These are phyloP conservation scores for Ogataea zsoltii DNA, from an alignment of 805 yeast species.

Conservation along the genomic window DNA sequence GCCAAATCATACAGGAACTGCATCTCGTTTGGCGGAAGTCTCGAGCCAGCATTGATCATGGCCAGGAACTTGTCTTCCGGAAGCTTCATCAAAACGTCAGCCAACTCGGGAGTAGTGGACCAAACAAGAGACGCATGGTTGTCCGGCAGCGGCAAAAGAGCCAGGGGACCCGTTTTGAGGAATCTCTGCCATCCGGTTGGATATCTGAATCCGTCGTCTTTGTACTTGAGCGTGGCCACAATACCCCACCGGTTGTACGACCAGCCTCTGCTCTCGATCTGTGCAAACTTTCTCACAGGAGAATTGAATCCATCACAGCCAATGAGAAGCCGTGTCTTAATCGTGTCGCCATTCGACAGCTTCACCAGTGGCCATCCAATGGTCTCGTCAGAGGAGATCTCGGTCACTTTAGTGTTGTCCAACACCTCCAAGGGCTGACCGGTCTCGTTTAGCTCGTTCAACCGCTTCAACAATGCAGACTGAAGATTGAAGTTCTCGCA, in stretches of 20 bases:
- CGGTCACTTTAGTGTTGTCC: constrained; percentile 68
- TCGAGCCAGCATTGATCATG: constrained; percentile 82
- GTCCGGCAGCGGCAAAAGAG: constrained; percentile 84
- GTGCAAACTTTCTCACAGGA: constrained; percentile 82
- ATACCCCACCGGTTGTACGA: constrained; percentile 83
- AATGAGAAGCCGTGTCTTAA: constrained; percentile 72
- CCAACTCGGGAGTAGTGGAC: constrained; percentile 80
- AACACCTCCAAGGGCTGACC: constrained; percentile 41
- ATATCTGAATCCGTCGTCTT: constrained; percentile 62
- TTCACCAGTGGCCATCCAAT: constrained; percentile 77
- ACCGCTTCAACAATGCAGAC: constrained; percentile 59
- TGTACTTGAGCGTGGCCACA: constrained; percentile 84
- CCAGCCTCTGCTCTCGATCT: constrained; percentile 91
- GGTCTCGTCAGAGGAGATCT: constrained; percentile 43
- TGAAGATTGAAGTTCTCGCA: constrained; percentile 86
- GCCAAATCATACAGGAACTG: constrained; percentile 59
- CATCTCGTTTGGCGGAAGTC: constrained; percentile 76
- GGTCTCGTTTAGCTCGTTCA: constrained; percentile 41
- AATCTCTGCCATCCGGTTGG: constrained; percentile 92
- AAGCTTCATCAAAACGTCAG: constrained; percentile 59
- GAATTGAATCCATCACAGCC: constrained; percentile 98
- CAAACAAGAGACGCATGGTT: constrained; percentile 91
- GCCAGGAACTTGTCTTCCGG: constrained; percentile 63
- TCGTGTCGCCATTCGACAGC: constrained; percentile 61
- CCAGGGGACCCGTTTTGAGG: constrained; percentile 88